Base-by-base conservation (phyloP, 345 rosid species). In the Erucastrum elatum region DNA sequence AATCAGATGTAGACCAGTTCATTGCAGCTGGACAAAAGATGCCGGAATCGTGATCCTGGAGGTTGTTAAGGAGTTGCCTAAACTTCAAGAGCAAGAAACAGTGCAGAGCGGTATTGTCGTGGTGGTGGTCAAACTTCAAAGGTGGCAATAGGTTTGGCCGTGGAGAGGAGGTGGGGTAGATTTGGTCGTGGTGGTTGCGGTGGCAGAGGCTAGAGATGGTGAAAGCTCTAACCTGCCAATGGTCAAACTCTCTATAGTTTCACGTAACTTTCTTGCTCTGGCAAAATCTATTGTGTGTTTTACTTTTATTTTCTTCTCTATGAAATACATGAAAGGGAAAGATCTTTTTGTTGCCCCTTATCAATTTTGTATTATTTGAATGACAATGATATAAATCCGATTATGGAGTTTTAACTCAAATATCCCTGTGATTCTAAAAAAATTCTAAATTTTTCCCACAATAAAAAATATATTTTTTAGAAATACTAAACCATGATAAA, bases 21-120 rank as follows among this genome's bases (percentile, higher is more conserved):
- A 82, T 91, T 58, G 75, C 84, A 59, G 78, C 91, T 84, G 97
- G 88, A 58, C 84, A 87, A 75, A 84, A 87, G 78, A 87, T 79
- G 90, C 88, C n/a, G 93, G 87, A 25, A 80, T 82, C 77, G 84
- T 91, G 79, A 88, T 86, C 84, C 69, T 95, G 78, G 87, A 86
- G 76, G 90, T 86, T 65, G 70, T 93, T 64, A 87, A 90, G 70
- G 76, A 86, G 75, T 62, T 93, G 85, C 99, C 99, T 34, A 83
- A 79, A 4, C 83, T 95, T 74, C 94, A 93, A 84, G 91, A 88
- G 84, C 86, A 81, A 70, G 91, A 92, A 16, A 76, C 80, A 35
- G 4, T 44, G 72, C 69, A 10, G 49, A 66, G 74, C 35, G 81
- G 41, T 70, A 2, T 29, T 80, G 88, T 37, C n/a, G 68, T 17